Percentiles rank a stretch among this genome's conserved stretches.
These are phyloP conservation scores for Moesziomyces parantarcticus DNA, from an alignment of 1,284 basidiomycete genomes.

Conservation along the genomic window DNA sequence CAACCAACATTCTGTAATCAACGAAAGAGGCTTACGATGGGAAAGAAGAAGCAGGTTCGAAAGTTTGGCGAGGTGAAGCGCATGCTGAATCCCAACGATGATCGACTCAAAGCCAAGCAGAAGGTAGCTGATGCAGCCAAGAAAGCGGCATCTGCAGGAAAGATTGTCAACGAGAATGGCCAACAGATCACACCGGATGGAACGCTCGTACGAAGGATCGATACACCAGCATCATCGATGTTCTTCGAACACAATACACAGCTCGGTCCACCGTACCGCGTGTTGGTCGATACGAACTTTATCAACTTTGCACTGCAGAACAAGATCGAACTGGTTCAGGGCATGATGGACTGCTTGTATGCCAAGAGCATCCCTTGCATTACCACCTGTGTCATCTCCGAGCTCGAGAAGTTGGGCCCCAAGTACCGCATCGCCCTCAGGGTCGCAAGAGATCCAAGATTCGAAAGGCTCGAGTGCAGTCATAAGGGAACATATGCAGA, in stretches of 20 bases:
- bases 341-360: conserved; percentile 99
- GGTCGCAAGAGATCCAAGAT: conserved; percentile 94
- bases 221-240: conserved; percentile 77
- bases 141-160: conserved; percentile 7
- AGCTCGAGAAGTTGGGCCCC: conserved; percentile 95
- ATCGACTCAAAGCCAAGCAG: conserved; percentile 80
- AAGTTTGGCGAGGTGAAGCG: conserved; percentile 96
- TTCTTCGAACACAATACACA: conserved; percentile 97
- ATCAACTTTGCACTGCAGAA: conserved; percentile 99
- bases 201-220: conserved; percentile 49
- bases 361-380: conserved; percentile 99
- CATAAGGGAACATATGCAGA: conserved; percentile 97
- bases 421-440: conserved; percentile 95
- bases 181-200: conserved; percentile 43
- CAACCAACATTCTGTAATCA: too few species aligned
- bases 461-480: conserved; percentile 90
- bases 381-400: conserved; percentile 97
- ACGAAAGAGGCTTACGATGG: conserved; percentile 72
- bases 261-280: conserved; percentile 94
- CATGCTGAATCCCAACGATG: conserved; percentile 92
- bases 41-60: conserved; percentile 91
- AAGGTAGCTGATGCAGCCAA: conserved; percentile 69
- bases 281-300: conserved; percentile 99
- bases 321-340: conserved; percentile 93
- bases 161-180: conserved; percentile 14